Percentiles rank a stretch among this genome's conserved stretches.
Evolutionary conservation across 1,284 basidiomycete genomes (phyloP).

Genomic region (Sanghuangporus weigelae): DNA sequence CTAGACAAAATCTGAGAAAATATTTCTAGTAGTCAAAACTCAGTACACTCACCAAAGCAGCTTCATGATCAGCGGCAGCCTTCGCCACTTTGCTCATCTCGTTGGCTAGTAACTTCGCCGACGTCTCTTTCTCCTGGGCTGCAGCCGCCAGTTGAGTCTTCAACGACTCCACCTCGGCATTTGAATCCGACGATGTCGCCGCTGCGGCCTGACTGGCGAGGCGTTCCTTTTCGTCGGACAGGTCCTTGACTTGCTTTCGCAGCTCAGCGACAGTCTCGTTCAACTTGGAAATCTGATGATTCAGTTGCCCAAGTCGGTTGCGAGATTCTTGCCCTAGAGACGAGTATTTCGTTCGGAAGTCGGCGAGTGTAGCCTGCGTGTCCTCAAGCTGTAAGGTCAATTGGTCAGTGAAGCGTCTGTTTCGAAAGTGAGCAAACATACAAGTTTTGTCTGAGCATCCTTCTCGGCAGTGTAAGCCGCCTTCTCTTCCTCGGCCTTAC

Average conservation of each 20-base stretch:
- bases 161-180: constrained; percentile 22
- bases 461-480: constrained; percentile 27
- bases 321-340: constrained; percentile 23
- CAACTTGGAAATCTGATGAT: constrained; percentile 34
- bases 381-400: constrained; percentile 28
- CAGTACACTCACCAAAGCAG: constrained; percentile 40
- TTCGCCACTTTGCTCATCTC: constrained; percentile 42
- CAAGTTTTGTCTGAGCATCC: constrained; percentile 29
- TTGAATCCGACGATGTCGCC: constrained; percentile 19
- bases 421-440: constrained; percentile 28
- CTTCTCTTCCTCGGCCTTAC: constrained; percentile 29
- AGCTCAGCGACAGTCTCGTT: constrained; percentile 27
- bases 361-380: constrained; percentile 26
- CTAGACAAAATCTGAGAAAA: constrained; percentile 31
- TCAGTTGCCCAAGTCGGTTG: constrained; percentile 27
- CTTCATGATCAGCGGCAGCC: constrained; percentile 34
- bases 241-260: constrained; percentile 24
- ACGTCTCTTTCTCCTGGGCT: constrained; percentile 36
- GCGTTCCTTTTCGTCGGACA: constrained; percentile 31
- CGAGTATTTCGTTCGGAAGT: constrained; percentile 30
- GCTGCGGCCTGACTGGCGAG: constrained; percentile 24
- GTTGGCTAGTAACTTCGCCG: constrained; percentile 36
- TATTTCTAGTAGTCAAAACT: not conserved
- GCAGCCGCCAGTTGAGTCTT: constrained; percentile 35
- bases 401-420: not conserved